These are phyloP conservation scores for Trametes sanguinea DNA, from an alignment of 768 basidiomycete genomes.

Conservation along the genomic window DNA sequence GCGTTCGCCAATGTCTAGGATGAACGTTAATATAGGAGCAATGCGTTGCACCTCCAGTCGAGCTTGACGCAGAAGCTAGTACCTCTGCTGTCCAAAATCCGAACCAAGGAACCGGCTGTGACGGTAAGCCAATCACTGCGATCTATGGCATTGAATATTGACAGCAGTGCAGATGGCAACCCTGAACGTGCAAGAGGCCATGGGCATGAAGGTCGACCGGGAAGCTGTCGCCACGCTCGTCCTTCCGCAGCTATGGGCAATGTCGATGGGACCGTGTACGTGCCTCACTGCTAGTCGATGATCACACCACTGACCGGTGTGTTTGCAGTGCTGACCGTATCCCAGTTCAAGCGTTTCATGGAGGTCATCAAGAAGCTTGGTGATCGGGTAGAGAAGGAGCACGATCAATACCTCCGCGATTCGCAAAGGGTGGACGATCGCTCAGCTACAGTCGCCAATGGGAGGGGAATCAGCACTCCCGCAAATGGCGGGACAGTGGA, in stretches of 20 bases:
- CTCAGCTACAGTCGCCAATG: constrained; percentile 51
- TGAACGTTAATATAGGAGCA: not conserved
- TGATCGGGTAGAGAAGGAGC: constrained; percentile 90
- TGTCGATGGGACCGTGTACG: constrained; percentile 94
- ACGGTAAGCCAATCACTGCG: constrained; percentile 56
- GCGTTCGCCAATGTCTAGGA: not conserved
- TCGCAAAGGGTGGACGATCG: constrained; percentile 88
- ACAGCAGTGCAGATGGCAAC: constrained; percentile 69
- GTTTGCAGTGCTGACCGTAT: constrained; percentile 67
- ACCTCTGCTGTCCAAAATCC: constrained; percentile 89
- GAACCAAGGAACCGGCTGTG: constrained; percentile 94
- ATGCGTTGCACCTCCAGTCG: constrained; percentile 42
- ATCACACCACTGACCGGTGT: not conserved
- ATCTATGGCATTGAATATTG: not conserved
- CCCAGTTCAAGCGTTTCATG: constrained; percentile 96
- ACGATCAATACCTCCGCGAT: constrained; percentile 89
- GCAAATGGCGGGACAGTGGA: constrained; percentile 59
- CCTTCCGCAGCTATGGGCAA: constrained; percentile 76
- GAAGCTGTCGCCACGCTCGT: constrained; percentile 72
- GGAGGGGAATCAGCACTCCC: constrained; percentile 35
- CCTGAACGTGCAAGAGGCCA: constrained; percentile 88
- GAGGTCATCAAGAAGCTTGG: constrained; percentile 72
- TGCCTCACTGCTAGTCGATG: constrained; percentile 15
- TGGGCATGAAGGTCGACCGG: constrained; percentile 93
- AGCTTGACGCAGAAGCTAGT: constrained; percentile 95